Base-by-base conservation (phyloP, 352 stramenopile genomes). In the Pythium chondricola region DNA sequence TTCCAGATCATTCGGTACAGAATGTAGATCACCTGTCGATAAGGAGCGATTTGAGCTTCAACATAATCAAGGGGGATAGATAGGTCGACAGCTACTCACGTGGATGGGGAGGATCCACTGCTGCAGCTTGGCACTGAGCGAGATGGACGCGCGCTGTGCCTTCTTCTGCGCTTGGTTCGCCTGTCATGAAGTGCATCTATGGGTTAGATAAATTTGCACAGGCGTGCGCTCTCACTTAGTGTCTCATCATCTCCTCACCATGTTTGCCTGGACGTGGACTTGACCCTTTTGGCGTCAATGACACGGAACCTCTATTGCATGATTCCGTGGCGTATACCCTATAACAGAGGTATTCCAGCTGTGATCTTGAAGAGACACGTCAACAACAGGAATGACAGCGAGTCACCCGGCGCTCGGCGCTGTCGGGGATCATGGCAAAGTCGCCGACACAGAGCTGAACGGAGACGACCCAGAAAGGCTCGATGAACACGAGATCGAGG, bases 81-180 rank as follows among this genome's bases (percentile, higher is more conserved):
- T n/a, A n/a, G n/a, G n/a, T n/a, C n/a, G n/a, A n/a, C n/a, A 42
- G 20, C 7, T 26, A 14, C 24, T 44, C 30, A 85, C 83, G 48
- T 92, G 89, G 35, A 90, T 86, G 13, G 80, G 70, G 25, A 88
- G 32, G 51, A 94, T 94, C 67, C 70, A 89, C 55, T 80, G 65
- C 61, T 89, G 73, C 43, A 94, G 71, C 9, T 69, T 70, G 18
- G 72, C 61, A 43, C 79, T 88, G 44, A 94, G 71, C 45, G 73
- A 82, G 17, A 67, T 66, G 41, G 80, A 83, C 40, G 75, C 62
- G 33, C 67, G 66, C 50, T 91, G 69, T 22, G 83, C 83, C 60
- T 92, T 94, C 65, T 94, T 94, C 14, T 78, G 78, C 32, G 83
- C 74, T 48, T 94, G 83, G 32, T 91, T 91, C 29, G 83, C 83